These are phyloP conservation scores for Aphanomyces euteiches DNA, from an alignment of 352 stramenopile genomes.

Conservation along the genomic window DNA sequence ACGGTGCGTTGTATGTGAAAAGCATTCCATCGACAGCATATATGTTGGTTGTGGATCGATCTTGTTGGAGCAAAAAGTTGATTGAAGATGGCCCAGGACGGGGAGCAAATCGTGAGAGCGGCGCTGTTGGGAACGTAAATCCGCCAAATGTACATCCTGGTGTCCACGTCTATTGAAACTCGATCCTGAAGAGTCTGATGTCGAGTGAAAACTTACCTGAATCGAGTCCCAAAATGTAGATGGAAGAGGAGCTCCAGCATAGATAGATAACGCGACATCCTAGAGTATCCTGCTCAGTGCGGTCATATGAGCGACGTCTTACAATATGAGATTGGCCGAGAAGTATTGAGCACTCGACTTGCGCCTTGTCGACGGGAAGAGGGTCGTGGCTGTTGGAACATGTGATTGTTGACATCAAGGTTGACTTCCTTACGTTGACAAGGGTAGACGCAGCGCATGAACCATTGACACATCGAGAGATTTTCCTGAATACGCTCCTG, in stretches of 20 bases:
- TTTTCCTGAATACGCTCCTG: neutral
- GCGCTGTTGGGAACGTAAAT: slow-evolving; percentile 18
- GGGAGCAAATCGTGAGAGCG: neutral
- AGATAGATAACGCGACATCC: neutral
- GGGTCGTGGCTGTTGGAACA: neutral
- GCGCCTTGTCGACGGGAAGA: neutral
- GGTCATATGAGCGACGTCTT: neutral
- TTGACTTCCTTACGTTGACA: neutral
- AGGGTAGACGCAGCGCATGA: neutral
- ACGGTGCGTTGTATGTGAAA: slow-evolving; percentile 21
- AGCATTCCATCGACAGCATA: slow-evolving; percentile 30
- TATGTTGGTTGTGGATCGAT: slow-evolving; percentile 13
- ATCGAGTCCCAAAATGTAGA: neutral
- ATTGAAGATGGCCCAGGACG: neutral
- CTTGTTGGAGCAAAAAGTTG: slow-evolving; percentile 17
- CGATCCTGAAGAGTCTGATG: neutral
- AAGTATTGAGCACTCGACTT: neutral
- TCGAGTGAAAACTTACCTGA: neutral
- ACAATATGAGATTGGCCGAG: neutral
- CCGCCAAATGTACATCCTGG: slow-evolving; percentile 27
- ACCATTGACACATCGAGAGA: slow-evolving; percentile 8
- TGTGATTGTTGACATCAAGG: neutral
- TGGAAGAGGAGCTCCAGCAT: neutral
- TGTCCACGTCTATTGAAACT: slow-evolving; percentile 1
- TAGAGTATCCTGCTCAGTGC: neutral